A percentile compares a stretch with the other conserved stretches of the same genome.
phyloP scores from a whole-genome alignment of 768 basidiomycete species.

The Pseudohyphozyma bogoriensis region DNA sequence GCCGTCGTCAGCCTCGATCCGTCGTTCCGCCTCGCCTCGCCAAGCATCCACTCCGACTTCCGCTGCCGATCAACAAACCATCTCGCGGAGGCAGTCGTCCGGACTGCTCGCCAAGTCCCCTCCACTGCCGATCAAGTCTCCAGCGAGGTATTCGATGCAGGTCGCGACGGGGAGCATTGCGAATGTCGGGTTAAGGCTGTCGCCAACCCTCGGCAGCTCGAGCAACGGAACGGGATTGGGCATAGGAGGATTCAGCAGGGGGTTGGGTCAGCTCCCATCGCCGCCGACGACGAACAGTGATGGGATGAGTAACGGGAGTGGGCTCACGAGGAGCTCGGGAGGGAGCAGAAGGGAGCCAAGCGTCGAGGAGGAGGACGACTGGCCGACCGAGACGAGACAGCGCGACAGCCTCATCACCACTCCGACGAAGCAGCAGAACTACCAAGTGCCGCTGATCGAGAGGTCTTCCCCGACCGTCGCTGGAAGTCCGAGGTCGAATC shows the following conservation, averaged over 20 bases:
- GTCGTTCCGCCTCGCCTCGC: too few relatives aligned
- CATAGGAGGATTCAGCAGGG: background rate
- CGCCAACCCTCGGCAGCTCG: too few relatives aligned
- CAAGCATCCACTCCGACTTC: too few relatives aligned
- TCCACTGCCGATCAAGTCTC: too few relatives aligned
- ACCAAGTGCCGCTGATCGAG: background rate
- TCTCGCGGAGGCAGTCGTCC: too few relatives aligned
- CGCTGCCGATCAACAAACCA: too few relatives aligned
- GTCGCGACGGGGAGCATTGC: too few relatives aligned
- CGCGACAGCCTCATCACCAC: constrained; percentile 1
- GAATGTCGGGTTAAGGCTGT: too few relatives aligned
- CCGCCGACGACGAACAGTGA: constrained; percentile 16
- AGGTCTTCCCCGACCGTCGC: constrained; percentile 3
- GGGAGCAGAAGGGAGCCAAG: background rate
- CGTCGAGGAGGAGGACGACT: background rate
- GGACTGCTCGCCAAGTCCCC: too few relatives aligned
- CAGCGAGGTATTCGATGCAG: too few relatives aligned
- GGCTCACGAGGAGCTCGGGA: background rate
- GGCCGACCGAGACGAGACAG: constrained; percentile 10
- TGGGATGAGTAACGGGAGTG: constrained; percentile 1
- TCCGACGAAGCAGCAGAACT: background rate
- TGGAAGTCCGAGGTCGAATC: background rate
- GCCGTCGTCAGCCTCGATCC: too few relatives aligned
- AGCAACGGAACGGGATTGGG: background rate
- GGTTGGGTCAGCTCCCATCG: constrained; percentile 3